phyloP scores from a whole-genome alignment of 352 stramenopile species.

The Phytophthora cryptogea region DNA sequence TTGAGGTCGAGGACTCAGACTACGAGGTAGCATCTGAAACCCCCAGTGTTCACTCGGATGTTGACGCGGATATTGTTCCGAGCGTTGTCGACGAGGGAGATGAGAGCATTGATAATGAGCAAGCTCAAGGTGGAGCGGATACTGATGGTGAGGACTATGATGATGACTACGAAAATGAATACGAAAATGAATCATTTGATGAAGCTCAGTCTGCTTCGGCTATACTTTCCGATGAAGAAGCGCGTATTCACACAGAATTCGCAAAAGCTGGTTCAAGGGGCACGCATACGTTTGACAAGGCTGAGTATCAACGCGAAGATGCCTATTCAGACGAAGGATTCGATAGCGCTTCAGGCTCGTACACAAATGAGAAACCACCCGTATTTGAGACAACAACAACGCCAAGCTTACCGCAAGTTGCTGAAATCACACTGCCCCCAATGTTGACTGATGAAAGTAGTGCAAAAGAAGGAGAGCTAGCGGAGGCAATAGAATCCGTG shows the following conservation, averaged over 20 bases:
- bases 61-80: constrained; percentile 2
- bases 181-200: constrained; percentile 59
- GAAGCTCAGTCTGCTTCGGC: constrained; percentile 26
- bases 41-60: constrained; percentile 5
- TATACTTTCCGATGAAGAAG: constrained; percentile 6
- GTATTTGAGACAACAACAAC: neutral
- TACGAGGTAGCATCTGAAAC: constrained; percentile 20
- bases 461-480: constrained; percentile 14
- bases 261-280: neutral
- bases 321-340: constrained; percentile 48
- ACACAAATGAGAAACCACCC: constrained; percentile 1
- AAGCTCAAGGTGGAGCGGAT: constrained; percentile 3
- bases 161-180: constrained; percentile 37
- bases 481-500: constrained; percentile 21
- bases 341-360: constrained; percentile 31
- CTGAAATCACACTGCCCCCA: neutral
- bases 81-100: constrained; percentile 20
- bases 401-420: neutral
- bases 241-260: neutral
- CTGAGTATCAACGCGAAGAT: constrained; percentile 16
- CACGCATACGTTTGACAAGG: neutral
- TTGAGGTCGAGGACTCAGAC: constrained; percentile 7
- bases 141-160: constrained; percentile 10
- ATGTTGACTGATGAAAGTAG: neutral
- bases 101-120: constrained; percentile 1